Conservation (phyloP, 768 basidiomycete genomes). For the Chalciporus pseudorubinellus region DNA sequence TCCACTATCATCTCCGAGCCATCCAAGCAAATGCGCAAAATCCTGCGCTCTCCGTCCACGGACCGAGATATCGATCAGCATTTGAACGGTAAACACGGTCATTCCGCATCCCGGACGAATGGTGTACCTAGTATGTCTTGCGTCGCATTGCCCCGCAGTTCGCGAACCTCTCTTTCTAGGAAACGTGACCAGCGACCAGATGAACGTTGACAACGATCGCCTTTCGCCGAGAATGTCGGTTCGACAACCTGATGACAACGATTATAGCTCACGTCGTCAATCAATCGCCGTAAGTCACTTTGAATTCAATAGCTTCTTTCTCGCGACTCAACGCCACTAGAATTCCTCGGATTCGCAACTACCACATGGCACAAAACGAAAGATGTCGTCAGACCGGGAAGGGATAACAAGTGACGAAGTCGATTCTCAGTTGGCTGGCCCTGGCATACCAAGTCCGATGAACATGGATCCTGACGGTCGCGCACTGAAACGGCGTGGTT, state of each 20-base stretch:
- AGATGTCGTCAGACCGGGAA: slow-evolving; percentile 71
- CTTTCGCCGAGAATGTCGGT: slow-evolving; percentile 26
- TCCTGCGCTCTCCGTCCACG: slow-evolving; percentile 56
- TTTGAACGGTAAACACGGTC: slow-evolving; percentile 16
- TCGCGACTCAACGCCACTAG: slow-evolving; percentile 13
- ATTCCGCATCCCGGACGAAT: slow-evolving; percentile 18
- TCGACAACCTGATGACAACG: slow-evolving; percentile 51
- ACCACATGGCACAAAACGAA: slow-evolving; percentile 73
- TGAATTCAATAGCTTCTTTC: not conserved
- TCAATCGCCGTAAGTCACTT: slow-evolving; percentile 59
- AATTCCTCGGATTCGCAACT: slow-evolving; percentile 40
- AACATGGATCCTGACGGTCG: slow-evolving; percentile 60
- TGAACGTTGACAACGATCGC: slow-evolving; percentile 40
- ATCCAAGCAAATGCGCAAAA: slow-evolving; percentile 46
- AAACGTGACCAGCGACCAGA: slow-evolving; percentile 34
- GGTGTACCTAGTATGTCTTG: slow-evolving; percentile 23
- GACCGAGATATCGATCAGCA: slow-evolving; percentile 37
- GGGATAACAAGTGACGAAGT: slow-evolving; percentile 56
- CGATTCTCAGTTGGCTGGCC: slow-evolving; percentile 66
- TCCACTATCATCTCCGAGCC: slow-evolving; percentile 41
- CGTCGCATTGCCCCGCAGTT: slow-evolving; percentile 10
- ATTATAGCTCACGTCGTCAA: slow-evolving; percentile 68
- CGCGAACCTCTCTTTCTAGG: slow-evolving; percentile 23
- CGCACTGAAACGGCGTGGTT: slow-evolving; percentile 80
- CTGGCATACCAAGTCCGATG: slow-evolving; percentile 62